These are phyloP conservation scores for Phytophthora litchii DNA, from an alignment of 352 stramenopile genomes.

Conservation along the genomic window DNA sequence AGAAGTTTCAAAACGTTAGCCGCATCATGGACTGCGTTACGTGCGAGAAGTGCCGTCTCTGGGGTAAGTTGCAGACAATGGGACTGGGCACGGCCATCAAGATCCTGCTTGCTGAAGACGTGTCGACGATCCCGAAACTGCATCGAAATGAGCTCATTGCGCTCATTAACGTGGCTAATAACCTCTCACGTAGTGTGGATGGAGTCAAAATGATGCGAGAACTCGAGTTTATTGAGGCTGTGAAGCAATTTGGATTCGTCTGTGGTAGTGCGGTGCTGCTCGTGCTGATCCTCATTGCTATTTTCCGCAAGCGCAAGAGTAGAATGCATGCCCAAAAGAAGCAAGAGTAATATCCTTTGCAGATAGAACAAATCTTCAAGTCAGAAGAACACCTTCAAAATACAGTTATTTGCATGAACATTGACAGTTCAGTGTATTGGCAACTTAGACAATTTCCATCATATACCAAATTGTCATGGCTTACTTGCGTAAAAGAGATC, in stretches of 20 bases:
- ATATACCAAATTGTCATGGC: too few relatives aligned
- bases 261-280: conserved; percentile 45
- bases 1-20: conserved; percentile 98
- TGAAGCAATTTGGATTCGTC: conserved; percentile 67
- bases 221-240: conserved; percentile 68
- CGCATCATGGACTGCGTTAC: conserved; percentile 99
- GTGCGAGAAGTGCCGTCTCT: conserved; percentile 98
- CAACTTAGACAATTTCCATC: too few relatives aligned
- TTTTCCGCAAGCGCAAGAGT: conserved; percentile 50
- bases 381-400: conserved; percentile 11
- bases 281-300: conserved; percentile 52
- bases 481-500: too few relatives aligned
- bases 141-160: conserved; percentile 97
- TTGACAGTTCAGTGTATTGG: not conserved
- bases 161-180: conserved; percentile 96
- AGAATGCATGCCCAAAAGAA: conserved; percentile 34
- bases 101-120: conserved; percentile 94
- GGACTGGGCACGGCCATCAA: conserved; percentile 97
- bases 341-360: conserved; percentile 28
- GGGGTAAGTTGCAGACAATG: conserved; percentile 97
- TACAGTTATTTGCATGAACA: conserved; percentile 23
- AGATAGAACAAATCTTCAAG: conserved; percentile 17
- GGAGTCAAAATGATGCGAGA: conserved; percentile 81
- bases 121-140: conserved; percentile 74
- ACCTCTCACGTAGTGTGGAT: conserved; percentile 79